Evolutionary conservation across 2,329 filamentous ascomycete genomes (phyloP).

Genomic region (Pestalotiopsis sp.): DNA sequence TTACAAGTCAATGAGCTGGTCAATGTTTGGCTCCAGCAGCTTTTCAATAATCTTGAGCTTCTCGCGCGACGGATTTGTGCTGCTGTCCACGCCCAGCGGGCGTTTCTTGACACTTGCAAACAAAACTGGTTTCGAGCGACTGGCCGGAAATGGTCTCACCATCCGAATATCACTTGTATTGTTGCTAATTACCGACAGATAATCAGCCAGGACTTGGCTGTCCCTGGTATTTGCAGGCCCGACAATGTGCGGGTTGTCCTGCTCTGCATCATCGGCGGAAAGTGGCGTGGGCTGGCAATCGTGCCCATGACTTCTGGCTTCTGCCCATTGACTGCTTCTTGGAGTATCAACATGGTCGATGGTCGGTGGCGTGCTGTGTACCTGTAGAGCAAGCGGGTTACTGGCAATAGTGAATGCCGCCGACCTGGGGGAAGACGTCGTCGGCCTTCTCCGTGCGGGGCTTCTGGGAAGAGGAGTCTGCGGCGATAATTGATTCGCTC

Average conservation of each 20-base stretch:
- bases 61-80: slow-evolving; percentile 37
- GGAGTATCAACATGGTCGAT: background rate
- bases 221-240: slow-evolving; percentile 60
- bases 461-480: slow-evolving; percentile 19
- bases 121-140: slow-evolving; percentile 35
- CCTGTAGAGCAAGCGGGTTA: background rate
- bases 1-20: slow-evolving; percentile 50
- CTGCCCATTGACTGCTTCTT: slow-evolving; percentile 12
- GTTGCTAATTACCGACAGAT: slow-evolving; percentile 44
- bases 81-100: slow-evolving; percentile 41
- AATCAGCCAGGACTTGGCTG: slow-evolving; percentile 60
- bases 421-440: background rate
- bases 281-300: slow-evolving; percentile 12
- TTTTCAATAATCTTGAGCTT: slow-evolving; percentile 59
- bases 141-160: slow-evolving; percentile 21
- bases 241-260: slow-evolving; percentile 53
- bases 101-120: slow-evolving; percentile 48
- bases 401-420: background rate
- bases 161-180: slow-evolving; percentile 22
- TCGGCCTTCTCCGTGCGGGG: slow-evolving; percentile 18
- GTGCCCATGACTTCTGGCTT: slow-evolving; percentile 26
- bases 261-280: slow-evolving; percentile 33
- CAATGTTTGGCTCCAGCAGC: slow-evolving; percentile 54
- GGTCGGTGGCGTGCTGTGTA: background rate
- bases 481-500: too few relatives aligned